phyloP scores from a whole-genome alignment of 352 stramenopile species.

The Aphanomyces euteiches region DNA sequence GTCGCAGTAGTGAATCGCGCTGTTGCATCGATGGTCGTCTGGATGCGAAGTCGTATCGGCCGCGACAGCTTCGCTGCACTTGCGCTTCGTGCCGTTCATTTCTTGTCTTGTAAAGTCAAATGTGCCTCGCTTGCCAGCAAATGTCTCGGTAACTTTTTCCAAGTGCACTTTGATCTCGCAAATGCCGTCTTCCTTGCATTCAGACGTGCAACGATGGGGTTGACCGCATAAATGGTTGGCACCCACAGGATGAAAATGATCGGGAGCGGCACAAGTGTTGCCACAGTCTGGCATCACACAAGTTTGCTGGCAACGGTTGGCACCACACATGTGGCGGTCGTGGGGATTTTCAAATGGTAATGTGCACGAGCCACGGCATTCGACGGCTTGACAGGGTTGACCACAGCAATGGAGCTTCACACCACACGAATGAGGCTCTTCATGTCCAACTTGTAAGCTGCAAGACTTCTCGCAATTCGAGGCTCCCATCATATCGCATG shows the following conservation, averaged over 20 bases:
- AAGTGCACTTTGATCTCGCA: constrained; percentile 67
- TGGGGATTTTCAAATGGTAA: constrained; percentile 52
- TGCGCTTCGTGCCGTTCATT: constrained; percentile 76
- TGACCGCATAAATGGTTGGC: constrained; percentile 61
- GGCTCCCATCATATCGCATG: constrained; percentile 44
- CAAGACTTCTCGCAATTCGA: constrained; percentile 56
- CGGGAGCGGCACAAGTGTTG: constrained; percentile 41
- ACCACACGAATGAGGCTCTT: constrained; percentile 47
- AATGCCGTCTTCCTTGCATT: constrained; percentile 59
- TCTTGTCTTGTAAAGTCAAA: constrained; percentile 76
- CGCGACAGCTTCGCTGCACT: constrained; percentile 44
- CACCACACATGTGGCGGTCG: constrained; percentile 56
- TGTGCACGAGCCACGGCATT: constrained; percentile 47
- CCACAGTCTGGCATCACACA: constrained; percentile 63
- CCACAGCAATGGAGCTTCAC: constrained; percentile 58
- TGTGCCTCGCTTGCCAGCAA: constrained; percentile 46
- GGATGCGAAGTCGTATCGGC: constrained; percentile 48
- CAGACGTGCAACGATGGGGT: constrained; percentile 50
- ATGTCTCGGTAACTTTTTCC: constrained; percentile 65
- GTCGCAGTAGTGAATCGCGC: constrained; percentile 60
- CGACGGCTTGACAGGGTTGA: constrained; percentile 44
- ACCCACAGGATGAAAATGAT: constrained; percentile 75
- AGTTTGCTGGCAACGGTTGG: constrained; percentile 49
- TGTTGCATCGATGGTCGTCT: constrained; percentile 44
- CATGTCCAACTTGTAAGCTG: constrained; percentile 45